phyloP scores from a whole-genome alignment of 495 filamentous ascomycete genomes.

The Aspergillus kassunensis region DNA sequence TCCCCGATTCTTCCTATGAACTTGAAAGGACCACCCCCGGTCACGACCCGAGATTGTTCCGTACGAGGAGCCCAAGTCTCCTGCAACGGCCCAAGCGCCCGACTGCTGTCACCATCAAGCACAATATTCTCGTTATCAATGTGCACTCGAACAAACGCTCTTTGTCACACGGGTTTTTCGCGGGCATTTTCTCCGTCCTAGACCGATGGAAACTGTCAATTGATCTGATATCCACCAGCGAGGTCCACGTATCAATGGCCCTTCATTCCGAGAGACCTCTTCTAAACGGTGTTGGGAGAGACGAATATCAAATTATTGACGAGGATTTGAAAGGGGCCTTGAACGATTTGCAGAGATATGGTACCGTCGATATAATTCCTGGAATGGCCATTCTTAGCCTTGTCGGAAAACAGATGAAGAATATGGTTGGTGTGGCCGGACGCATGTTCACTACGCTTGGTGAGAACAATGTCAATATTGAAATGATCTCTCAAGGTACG shows the following conservation, averaged over 20 bases:
- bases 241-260: conserved; percentile 95
- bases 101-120: conserved; percentile 94
- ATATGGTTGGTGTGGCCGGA: conserved; percentile 86
- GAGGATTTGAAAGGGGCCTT: conserved; percentile 62
- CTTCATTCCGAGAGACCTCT: conserved; percentile 65
- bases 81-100: conserved; percentile 61
- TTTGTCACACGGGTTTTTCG: conserved; percentile 86
- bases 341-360: conserved; percentile 68
- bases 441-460: conserved; percentile 87
- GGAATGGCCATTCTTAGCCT: conserved; percentile 90
- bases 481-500: conserved; percentile 96
- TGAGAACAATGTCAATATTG: conserved; percentile 84
- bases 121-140: conserved; percentile 86
- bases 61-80: conserved; percentile 45
- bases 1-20: conserved; percentile 48
- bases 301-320: conserved; percentile 61
- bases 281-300: conserved; percentile 51
- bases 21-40: conserved; percentile 43
- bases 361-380: conserved; percentile 77
- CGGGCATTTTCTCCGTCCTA: conserved; percentile 81
- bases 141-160: conserved; percentile 90
- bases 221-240: conserved; percentile 88
- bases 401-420: conserved; percentile 92
- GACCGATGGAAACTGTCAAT: conserved; percentile 76
- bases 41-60: conserved; percentile 44